Conservation (phyloP, 371 early-diverging fungal genomes). For the Lichtheimia ornata region DNA sequence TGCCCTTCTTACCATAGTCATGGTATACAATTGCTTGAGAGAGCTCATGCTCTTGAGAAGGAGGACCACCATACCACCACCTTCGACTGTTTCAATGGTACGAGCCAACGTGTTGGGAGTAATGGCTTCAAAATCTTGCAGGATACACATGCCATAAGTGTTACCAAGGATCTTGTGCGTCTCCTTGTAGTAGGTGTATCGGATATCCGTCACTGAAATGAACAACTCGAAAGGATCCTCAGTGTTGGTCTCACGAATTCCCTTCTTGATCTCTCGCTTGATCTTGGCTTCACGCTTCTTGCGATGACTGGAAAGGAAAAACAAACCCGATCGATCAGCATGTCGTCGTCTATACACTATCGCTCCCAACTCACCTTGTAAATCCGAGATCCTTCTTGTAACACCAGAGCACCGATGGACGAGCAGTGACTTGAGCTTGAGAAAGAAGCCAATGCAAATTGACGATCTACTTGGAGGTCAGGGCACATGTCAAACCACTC, state of each 20-base stretch:
- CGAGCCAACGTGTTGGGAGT: conserved; percentile 98
- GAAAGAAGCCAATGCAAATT: conserved; percentile 96
- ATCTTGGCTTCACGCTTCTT: conserved; percentile 96
- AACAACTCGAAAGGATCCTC: conserved; percentile 98
- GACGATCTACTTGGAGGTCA: conserved; percentile 66
- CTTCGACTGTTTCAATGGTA: conserved; percentile 98
- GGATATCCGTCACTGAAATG: conserved; percentile 91
- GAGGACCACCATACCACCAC: conserved; percentile 97
- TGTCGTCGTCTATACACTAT: neutral
- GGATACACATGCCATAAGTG: conserved; percentile 98
- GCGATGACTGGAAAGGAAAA: conserved; percentile 67
- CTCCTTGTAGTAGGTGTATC: conserved; percentile 99
- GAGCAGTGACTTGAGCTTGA: conserved; percentile 87
- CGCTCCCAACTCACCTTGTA: conserved; percentile 53
- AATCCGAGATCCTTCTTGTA: conserved; percentile 98
- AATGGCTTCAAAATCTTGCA: conserved; percentile 99
- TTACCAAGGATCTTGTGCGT: conserved; percentile 98
- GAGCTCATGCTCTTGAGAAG: conserved; percentile 93
- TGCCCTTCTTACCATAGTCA: conserved; percentile 84
- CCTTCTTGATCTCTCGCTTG: conserved; percentile 88
- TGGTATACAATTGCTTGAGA: conserved; percentile 94
- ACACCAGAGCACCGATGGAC: conserved; percentile 97
- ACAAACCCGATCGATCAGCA: neutral
- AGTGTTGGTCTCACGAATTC: conserved; percentile 85
- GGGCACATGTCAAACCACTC: neutral